Evolutionary conservation across 2,329 filamentous ascomycete species (phyloP).

Genomic region (Aspergillus novofumigatus): DNA sequence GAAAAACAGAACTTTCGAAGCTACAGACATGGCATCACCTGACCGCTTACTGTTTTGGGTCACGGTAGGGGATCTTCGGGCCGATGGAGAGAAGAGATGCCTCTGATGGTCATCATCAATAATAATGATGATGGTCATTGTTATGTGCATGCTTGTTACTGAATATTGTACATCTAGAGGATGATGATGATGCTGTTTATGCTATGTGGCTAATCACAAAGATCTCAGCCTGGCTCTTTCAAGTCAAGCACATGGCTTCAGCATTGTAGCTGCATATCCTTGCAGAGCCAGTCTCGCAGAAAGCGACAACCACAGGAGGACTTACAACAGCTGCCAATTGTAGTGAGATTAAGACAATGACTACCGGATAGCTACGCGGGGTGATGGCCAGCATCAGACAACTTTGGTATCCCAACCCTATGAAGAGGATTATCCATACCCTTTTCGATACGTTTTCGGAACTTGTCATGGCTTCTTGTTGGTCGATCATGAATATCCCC

Average conservation of each 20-base stretch:
- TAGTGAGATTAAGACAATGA: no score
- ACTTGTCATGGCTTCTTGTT: not conserved
- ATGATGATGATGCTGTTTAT: no score
- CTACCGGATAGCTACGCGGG: no score
- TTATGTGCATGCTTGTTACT: not conserved
- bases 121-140: not conserved
- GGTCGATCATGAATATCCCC: not conserved
- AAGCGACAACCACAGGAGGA: not conserved
- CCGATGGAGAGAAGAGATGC: not conserved
- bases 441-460: not conserved
- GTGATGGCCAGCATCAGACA: no score
- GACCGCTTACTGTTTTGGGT: conserved; percentile 3
- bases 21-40: conserved; percentile 12
- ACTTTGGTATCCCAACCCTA: not conserved
- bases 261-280: no score
- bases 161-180: not conserved
- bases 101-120: not conserved
- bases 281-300: no score
- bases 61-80: not conserved
- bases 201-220: no score
- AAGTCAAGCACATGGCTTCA: no score
- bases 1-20: conserved; percentile 17
- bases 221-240: no score
- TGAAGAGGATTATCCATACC: not conserved
- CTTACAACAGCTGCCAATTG: no score